Conservation (phyloP, 1,139 yeast species). For the Pichia terricola region DNA sequence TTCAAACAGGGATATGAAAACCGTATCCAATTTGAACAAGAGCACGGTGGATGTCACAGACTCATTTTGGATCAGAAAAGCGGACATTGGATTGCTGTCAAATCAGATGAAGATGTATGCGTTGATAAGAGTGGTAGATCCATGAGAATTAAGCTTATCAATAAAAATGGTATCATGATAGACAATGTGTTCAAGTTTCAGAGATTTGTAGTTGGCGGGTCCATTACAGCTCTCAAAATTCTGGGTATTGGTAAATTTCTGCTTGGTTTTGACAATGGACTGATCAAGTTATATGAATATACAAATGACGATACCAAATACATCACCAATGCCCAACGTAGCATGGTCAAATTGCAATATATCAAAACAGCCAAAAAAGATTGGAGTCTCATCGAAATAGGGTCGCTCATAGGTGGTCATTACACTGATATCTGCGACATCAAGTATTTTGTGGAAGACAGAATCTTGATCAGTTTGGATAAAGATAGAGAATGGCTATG, state of each 20-base stretch:
- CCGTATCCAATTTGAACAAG: slow-evolving; percentile 27
- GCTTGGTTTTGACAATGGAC: slow-evolving; percentile 21
- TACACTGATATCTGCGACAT: slow-evolving; percentile 33
- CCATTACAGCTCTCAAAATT: too few species aligned
- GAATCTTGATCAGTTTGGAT: slow-evolving; percentile 45
- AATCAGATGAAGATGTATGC: too few species aligned
- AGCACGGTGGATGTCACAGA: not conserved
- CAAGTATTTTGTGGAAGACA: slow-evolving; percentile 39
- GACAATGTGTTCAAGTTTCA: too few species aligned
- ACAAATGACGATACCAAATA: slow-evolving; percentile 9
- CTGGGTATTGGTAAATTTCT: too few species aligned
- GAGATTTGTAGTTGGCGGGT: too few species aligned
- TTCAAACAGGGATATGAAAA: slow-evolving; percentile 16
- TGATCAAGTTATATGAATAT: slow-evolving; percentile 14
- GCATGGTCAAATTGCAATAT: slow-evolving; percentile 6
- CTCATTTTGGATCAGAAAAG: not conserved
- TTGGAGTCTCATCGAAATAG: slow-evolving; percentile 32
- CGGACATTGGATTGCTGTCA: not conserved
- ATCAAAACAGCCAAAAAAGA: not conserved
- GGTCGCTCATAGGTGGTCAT: slow-evolving; percentile 45
- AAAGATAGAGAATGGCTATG: slow-evolving; percentile 30
- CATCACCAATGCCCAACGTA: slow-evolving; percentile 12
- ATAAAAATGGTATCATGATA: too few species aligned
- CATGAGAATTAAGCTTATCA: too few species aligned
- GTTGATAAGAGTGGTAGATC: too few species aligned